Evolutionary conservation across 192 early-diverging fungal genomes (phyloP).

Genomic region (Linnemannia hyalina): DNA sequence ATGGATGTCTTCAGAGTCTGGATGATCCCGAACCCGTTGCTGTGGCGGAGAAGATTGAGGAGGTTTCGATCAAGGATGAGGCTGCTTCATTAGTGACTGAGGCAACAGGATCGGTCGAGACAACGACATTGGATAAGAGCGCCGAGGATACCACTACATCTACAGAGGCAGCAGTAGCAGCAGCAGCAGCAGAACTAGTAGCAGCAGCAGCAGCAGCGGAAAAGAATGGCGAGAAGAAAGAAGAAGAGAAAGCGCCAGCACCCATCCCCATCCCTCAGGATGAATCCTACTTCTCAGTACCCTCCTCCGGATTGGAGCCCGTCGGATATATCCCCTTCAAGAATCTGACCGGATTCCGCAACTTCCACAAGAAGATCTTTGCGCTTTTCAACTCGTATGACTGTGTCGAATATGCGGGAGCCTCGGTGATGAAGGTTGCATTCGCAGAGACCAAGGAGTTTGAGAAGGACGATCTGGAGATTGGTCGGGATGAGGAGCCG

Average conservation of each 20-base stretch:
- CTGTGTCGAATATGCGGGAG: slow-evolving; percentile 61
- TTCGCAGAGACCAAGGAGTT: slow-evolving; percentile 66
- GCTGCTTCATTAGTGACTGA: slow-evolving; percentile 17
- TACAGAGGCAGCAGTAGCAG: slow-evolving; percentile 5
- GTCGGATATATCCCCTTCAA: slow-evolving; percentile 45
- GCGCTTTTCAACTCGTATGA: slow-evolving; percentile 59
- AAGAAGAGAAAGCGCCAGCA: slow-evolving; percentile 6
- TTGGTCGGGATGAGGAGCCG: slow-evolving; percentile 56
- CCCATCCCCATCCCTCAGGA: slow-evolving; percentile 44
- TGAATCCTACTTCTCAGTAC: slow-evolving; percentile 52
- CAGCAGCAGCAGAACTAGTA: slow-evolving; percentile 5
- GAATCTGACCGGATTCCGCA: slow-evolving; percentile 56
- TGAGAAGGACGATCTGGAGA: slow-evolving; percentile 53
- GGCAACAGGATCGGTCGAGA: slow-evolving; percentile 32
- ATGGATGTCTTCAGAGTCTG: slow-evolving; percentile 55
- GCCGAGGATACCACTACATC: not conserved
- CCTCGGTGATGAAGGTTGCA: slow-evolving; percentile 64
- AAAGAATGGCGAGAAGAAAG: slow-evolving; percentile 11
- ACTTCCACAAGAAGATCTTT: slow-evolving; percentile 57
- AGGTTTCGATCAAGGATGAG: slow-evolving; percentile 8
- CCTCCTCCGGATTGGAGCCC: slow-evolving; percentile 48
- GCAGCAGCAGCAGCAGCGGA: slow-evolving; percentile 7
- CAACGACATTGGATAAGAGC: not conserved
- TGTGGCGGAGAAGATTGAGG: slow-evolving; percentile 12
- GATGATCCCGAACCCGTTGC: slow-evolving; percentile 40